Evolutionary conservation across 2,329 filamentous ascomycete species (phyloP).

Genomic region (Emergomyces pasteurianus): DNA sequence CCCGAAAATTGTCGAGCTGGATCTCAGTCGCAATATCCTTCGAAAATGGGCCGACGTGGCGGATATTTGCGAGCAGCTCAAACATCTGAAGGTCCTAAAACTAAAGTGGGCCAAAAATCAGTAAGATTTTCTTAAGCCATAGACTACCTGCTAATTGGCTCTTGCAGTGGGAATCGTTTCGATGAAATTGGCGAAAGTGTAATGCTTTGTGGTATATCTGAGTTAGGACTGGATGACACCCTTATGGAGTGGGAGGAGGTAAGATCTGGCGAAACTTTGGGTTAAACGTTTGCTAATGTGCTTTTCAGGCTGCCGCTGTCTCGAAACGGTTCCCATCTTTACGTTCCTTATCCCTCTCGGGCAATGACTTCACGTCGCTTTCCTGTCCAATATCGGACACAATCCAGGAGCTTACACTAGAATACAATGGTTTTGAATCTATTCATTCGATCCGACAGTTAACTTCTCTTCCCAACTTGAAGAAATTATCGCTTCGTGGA

Average conservation of each 20-base stretch:
- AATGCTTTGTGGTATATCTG: constrained; percentile 41
- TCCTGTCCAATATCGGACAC: constrained; percentile 19
- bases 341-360: constrained; percentile 23
- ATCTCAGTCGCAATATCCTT: constrained; percentile 76
- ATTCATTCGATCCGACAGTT: constrained; percentile 34
- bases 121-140: background rate
- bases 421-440: constrained; percentile 35
- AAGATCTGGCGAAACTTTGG: constrained; percentile 16
- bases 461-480: constrained; percentile 40
- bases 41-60: constrained; percentile 54
- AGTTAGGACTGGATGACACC: constrained; percentile 56
- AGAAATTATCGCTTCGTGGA: constrained; percentile 53
- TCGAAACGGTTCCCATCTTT: constrained; percentile 25
- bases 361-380: constrained; percentile 24
- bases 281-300: background rate
- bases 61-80: constrained; percentile 58
- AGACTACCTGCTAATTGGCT: constrained; percentile 9
- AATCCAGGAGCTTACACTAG: constrained; percentile 37
- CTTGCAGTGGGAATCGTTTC: constrained; percentile 58
- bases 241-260: constrained; percentile 56
- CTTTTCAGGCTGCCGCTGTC: constrained; percentile 23
- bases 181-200: constrained; percentile 27
- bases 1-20: constrained; percentile 57
- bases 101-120: constrained; percentile 48
- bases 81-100: constrained; percentile 53